Evolutionary conservation across 176 grass and related monocot genomes (phyloP), one percentile per base, ranked within the genome.

Genomic region (Musa schizocarpa): DNA sequence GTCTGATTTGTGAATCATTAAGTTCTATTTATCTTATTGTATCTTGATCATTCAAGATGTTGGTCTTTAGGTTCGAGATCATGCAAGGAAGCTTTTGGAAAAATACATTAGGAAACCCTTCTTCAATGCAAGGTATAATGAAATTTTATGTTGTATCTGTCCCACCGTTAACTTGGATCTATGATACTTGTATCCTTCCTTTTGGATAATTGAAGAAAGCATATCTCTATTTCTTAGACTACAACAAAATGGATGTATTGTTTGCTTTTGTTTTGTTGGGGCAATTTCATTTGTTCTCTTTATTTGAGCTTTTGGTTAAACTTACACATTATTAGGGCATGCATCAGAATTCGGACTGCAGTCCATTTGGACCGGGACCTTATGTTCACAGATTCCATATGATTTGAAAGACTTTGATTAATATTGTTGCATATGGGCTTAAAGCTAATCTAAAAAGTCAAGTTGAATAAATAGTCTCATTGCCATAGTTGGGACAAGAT

Each of bases 51-150:
- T 72, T 19, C 50, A 76, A 76, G 49, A 74, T 6, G 7, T 52
- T 74, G 14, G 11, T 74, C 72, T 56, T 77, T 82, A 99, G 96
- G 96, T 99, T 57, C 85, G 85, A 53, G 96, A 99, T 7, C 96
- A 99, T 94, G 91, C 86, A 70, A 89, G 96, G 81, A 99, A 99
- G 50, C 96, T 99, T 75, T 80, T 99, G 78, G 96, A 99, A 81
- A 99, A 99, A 78, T 88, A 50, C 70, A 54, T 92, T 84, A 62
- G 71, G 76, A 94, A 95, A 82, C 96, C 96, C 57, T 95, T 99
- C 80, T 99, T 99, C 80, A 55, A 92, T 88, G 85, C 84, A 20
- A 83, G 90, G 96, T 99, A 92, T 83, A 27, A 74, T 9, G 57
- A 13, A 19, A 29, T 74, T 27, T 23, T 57, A 13, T 57, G 4